Conservation (phyloP, 208 protist genomes). For the Trichomonas vaginalis region DNA sequence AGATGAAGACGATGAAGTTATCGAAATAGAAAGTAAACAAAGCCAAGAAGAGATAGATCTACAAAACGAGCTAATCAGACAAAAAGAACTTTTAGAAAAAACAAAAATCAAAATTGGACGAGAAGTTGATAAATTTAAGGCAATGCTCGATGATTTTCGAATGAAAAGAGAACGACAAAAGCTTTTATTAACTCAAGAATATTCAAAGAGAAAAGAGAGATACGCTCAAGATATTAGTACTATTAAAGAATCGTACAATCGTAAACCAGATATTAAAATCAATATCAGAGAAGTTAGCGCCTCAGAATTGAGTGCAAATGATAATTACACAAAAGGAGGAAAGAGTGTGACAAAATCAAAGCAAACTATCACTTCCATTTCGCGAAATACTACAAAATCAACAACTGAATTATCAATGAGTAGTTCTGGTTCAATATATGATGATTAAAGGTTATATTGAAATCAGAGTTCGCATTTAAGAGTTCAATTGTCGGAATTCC, state of each 20-base stretch:
- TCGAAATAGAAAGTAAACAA: background rate
- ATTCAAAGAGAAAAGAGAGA: background rate
- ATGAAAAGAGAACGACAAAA: background rate
- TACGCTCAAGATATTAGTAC: background rate
- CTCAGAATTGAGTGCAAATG: background rate
- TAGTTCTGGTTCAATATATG: too few relatives aligned
- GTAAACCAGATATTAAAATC: background rate
- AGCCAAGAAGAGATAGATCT: background rate
- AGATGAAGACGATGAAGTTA: background rate
- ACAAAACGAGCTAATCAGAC: background rate
- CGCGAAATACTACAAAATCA: too few relatives aligned
- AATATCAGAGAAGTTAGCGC: background rate
- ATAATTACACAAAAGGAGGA: too few relatives aligned
- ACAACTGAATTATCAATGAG: too few relatives aligned
- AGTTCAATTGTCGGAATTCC: too few relatives aligned
- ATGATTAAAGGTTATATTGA: too few relatives aligned
- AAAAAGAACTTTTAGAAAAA: background rate
- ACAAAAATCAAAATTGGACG: background rate
- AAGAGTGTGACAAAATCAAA: too few relatives aligned
- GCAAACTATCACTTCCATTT: too few relatives aligned
- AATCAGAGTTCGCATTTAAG: too few relatives aligned
- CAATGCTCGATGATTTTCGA: background rate
- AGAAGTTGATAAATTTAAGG: background rate
- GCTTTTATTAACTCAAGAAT: background rate
- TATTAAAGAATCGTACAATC: background rate